A percentile compares a stretch with the other conserved stretches of the same genome.
phyloP scores from a whole-genome alignment of 1,284 basidiomycete species.

The Pholiota adiposa region DNA sequence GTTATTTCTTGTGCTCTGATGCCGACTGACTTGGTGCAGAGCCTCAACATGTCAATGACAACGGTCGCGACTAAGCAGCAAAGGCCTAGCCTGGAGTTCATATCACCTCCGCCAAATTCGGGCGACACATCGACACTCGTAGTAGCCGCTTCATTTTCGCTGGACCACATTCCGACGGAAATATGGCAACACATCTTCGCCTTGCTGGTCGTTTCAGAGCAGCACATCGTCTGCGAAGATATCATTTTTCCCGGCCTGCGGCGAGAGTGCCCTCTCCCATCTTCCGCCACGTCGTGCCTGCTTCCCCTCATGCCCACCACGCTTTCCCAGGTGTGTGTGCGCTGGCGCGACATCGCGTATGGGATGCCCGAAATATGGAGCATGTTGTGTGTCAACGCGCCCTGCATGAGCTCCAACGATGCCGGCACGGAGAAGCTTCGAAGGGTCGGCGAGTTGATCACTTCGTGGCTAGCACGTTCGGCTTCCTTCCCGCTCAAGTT shows the following conservation, averaged over 20 bases:
- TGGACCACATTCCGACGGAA: conserved; percentile 15
- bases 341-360: conserved; percentile 15
- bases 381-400: conserved; percentile 13
- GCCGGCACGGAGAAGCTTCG: not conserved
- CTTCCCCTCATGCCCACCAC: conserved; percentile 14
- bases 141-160: too few species aligned
- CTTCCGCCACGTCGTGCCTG: not conserved
- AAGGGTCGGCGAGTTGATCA: conserved; percentile 3
- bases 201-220: conserved; percentile 9
- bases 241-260: conserved; percentile 7
- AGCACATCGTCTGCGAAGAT: conserved; percentile 12
- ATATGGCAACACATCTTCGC: conserved; percentile 22
- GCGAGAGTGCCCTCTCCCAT: not conserved
- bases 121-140: not conserved
- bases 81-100: too few species aligned
- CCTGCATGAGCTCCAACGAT: not conserved
- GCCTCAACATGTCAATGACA: too few species aligned
- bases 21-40: too few species aligned
- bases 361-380: conserved; percentile 21
- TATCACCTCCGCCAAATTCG: too few species aligned
- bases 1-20: too few species aligned
- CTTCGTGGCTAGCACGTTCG: conserved; percentile 9
- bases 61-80: too few species aligned
- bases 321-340: conserved; percentile 15
- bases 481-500: conserved; percentile 13